Percentiles rank a stretch among this genome's conserved stretches.
phyloP scores from a whole-genome alignment of 306 rosid species.

The Cucumis melo region DNA sequence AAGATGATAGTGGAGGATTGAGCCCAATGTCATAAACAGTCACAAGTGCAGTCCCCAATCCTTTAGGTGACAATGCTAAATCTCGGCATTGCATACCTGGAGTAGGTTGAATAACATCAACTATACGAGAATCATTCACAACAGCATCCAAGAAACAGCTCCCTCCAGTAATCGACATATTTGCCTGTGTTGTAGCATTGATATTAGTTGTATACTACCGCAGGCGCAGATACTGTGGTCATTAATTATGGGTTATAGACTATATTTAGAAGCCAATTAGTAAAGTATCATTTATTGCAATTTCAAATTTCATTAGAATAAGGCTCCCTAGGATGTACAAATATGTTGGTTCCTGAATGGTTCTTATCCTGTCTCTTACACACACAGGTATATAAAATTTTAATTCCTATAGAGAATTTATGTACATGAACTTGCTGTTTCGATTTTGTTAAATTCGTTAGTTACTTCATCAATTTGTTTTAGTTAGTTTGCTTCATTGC shows the following conservation, averaged over 20 bases:
- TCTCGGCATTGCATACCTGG: slow-evolving; percentile 50
- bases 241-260: neutral
- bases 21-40: slow-evolving; percentile 69
- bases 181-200: slow-evolving; percentile 23
- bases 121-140: slow-evolving; percentile 66
- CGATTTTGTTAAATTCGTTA: neutral
- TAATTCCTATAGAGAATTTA: neutral
- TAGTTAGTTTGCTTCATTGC: neutral
- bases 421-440: neutral
- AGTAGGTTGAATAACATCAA: slow-evolving; percentile 56
- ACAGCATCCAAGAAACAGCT: slow-evolving; percentile 82
- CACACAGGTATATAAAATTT: no score
- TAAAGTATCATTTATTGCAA: neutral
- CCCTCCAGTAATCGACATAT: slow-evolving; percentile 75
- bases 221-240: neutral
- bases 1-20: slow-evolving; percentile 54
- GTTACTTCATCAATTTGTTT: neutral
- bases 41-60: slow-evolving; percentile 66
- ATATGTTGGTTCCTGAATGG: neutral
- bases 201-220: neutral
- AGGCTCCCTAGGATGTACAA: neutral
- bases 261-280: neutral
- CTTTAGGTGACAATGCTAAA: slow-evolving; percentile 58
- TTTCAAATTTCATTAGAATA: neutral
- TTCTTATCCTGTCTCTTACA: neutral